Percentiles rank a stretch among this genome's conserved stretches.
These are phyloP conservation scores for Hyaloscypha finlandica DNA, from an alignment of 495 filamentous ascomycete genomes.

Conservation along the genomic window DNA sequence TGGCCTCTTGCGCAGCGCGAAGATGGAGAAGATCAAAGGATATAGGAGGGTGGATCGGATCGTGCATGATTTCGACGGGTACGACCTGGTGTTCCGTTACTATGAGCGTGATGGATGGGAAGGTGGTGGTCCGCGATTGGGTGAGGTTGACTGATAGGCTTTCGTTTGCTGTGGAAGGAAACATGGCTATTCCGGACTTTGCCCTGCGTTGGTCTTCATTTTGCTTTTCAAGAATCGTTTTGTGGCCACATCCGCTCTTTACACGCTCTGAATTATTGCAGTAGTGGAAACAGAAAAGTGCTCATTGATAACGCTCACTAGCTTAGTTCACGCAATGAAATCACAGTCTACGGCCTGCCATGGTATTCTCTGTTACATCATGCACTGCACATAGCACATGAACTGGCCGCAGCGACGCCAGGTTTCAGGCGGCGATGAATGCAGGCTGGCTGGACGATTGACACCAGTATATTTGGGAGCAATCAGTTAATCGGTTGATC, in stretches of 20 bases:
- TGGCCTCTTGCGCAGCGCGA: constrained; percentile 53
- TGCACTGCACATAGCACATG: constrained; percentile 1
- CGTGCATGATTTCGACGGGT: constrained; percentile 96
- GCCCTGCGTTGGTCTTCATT: neutral
- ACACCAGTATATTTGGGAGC: neutral
- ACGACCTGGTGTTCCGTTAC: constrained; percentile 95
- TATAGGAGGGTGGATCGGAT: constrained; percentile 93
- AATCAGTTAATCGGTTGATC: neutral
- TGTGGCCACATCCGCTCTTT: neutral
- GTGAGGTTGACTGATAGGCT: constrained; percentile 26
- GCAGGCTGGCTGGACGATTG: neutral
- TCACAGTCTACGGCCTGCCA: neutral
- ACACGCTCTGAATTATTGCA: neutral
- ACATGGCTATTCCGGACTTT: neutral
- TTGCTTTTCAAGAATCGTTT: neutral
- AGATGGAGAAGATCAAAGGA: constrained; percentile 82
- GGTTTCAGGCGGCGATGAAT: neutral
- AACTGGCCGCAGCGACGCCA: neutral
- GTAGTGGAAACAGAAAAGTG: neutral
- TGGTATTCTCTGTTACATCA: neutral
- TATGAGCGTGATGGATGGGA: constrained; percentile 92
- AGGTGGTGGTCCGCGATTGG: constrained; percentile 32
- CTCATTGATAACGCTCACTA: neutral
- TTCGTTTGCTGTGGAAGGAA: neutral
- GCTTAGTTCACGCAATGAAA: neutral